Evolutionary conservation across 352 stramenopile genomes (phyloP).

Genomic region (Phytophthora colocasiae): DNA sequence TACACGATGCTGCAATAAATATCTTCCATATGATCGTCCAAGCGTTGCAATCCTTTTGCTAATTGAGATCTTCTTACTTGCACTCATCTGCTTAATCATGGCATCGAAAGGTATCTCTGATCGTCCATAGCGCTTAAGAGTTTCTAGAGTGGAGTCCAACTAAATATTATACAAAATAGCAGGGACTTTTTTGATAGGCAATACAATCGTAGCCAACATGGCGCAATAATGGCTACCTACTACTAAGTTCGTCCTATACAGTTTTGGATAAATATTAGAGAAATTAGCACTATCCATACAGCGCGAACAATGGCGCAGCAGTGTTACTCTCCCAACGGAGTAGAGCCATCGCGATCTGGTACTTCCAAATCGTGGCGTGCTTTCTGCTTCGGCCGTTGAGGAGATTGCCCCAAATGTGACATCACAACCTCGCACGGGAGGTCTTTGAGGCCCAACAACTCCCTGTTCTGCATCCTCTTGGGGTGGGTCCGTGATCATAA

Average conservation of each 20-base stretch:
- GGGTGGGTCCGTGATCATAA: conserved; percentile 63
- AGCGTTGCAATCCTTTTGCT: no score
- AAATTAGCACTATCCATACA: conserved; percentile 52
- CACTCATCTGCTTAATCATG: no score
- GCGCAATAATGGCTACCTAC: no score
- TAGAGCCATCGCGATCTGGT: conserved; percentile 82
- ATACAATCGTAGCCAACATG: no score
- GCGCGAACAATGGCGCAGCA: conserved; percentile 71
- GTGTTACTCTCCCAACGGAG: conserved; percentile 84
- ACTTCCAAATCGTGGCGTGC: conserved; percentile 79
- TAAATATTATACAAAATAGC: no score
- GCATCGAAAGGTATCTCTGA: no score
- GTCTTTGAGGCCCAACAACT: conserved; percentile 20
- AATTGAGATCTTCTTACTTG: no score
- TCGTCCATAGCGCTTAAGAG: no score
- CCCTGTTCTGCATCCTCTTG: conserved; percentile 20
- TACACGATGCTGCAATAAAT: no score
- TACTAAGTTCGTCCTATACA: not conserved
- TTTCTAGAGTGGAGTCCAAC: no score
- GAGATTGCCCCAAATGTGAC: conserved; percentile 79
- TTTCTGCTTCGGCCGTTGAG: conserved; percentile 66
- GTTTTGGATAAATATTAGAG: conserved; percentile 34
- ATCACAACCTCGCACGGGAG: conserved; percentile 47
- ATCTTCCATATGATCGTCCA: no score
- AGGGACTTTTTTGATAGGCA: no score